phyloP scores from a whole-genome alignment of 192 early-diverging fungal genomes.

The Coemansia sp. region DNA sequence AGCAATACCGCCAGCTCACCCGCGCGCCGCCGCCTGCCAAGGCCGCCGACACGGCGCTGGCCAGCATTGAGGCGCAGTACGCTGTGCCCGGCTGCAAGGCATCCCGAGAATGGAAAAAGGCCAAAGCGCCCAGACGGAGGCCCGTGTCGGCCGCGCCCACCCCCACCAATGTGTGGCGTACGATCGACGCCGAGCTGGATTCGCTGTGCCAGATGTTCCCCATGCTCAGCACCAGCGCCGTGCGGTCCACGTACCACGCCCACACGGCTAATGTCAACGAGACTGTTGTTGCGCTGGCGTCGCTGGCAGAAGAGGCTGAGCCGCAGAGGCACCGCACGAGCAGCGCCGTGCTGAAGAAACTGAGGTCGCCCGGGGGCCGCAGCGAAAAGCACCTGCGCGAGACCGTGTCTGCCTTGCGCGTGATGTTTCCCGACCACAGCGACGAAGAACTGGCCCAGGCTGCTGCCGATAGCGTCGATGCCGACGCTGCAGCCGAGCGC shows the following conservation, averaged over 20 bases:
- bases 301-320: background rate
- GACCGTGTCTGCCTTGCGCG: conserved; percentile 5
- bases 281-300: conserved; percentile 13
- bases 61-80: conserved; percentile 34
- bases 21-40: background rate
- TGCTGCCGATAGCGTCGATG: conserved; percentile 9
- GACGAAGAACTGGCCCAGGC: conserved; percentile 14
- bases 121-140: background rate
- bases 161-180: conserved; percentile 35
- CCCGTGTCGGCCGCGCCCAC: background rate
- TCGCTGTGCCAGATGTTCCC: conserved; percentile 35
- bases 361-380: background rate
- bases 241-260: conserved; percentile 34
- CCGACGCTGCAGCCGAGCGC: conserved; percentile 26
- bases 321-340: background rate
- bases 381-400: background rate
- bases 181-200: conserved; percentile 31
- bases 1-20: conserved; percentile 20
- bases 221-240: conserved; percentile 20
- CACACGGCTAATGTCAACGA: conserved; percentile 26
- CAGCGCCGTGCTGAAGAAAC: background rate
- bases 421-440: conserved; percentile 27
- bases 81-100: conserved; percentile 11
- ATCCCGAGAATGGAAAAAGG: conserved; percentile 3
- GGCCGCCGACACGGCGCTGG: conserved; percentile 4